A percentile compares a stretch with the other conserved stretches of the same genome.
Evolutionary conservation across 2,329 filamentous ascomycete species (phyloP).

Genomic region (Cylindrodendrum hubeiense): DNA sequence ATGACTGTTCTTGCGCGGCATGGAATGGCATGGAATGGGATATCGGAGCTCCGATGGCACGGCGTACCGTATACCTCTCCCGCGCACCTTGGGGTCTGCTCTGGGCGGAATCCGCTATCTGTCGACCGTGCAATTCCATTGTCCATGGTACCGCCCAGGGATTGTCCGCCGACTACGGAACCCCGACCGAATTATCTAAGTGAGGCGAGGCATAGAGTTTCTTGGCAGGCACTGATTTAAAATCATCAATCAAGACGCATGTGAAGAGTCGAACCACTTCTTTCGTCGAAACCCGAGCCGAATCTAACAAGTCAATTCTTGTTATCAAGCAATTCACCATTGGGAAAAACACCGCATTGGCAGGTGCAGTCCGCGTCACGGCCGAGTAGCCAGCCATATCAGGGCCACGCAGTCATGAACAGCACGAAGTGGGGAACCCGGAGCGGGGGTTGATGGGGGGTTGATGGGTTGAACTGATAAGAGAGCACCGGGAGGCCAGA

Average conservation of each 20-base stretch:
- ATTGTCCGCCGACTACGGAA: not conserved
- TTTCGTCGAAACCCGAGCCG: not conserved
- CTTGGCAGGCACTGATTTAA: not conserved
- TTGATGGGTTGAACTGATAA: constrained; percentile 9
- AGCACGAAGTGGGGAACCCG: constrained; percentile 1
- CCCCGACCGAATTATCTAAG: not conserved
- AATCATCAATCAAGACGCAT: not conserved
- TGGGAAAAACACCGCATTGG: not conserved
- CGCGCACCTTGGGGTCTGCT: not conserved
- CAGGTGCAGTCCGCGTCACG: not conserved
- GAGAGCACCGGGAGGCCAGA: not conserved
- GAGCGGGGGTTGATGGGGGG: not conserved
- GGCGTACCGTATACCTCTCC: not conserved
- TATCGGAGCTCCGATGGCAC: not conserved
- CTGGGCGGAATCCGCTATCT: not conserved
- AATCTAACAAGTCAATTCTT: not conserved
- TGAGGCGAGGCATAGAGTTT: not conserved
- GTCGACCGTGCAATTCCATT: not conserved
- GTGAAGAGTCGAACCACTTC: not conserved
- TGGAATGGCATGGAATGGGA: constrained; percentile 1
- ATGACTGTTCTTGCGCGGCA: not conserved
- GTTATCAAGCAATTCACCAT: not conserved
- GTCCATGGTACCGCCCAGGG: not conserved
- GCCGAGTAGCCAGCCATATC: not conserved
- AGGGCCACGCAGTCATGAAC: not conserved